These are phyloP conservation scores for Ajuga reptans DNA, from an alignment of 305 asterid genomes.

Conservation along the genomic window DNA sequence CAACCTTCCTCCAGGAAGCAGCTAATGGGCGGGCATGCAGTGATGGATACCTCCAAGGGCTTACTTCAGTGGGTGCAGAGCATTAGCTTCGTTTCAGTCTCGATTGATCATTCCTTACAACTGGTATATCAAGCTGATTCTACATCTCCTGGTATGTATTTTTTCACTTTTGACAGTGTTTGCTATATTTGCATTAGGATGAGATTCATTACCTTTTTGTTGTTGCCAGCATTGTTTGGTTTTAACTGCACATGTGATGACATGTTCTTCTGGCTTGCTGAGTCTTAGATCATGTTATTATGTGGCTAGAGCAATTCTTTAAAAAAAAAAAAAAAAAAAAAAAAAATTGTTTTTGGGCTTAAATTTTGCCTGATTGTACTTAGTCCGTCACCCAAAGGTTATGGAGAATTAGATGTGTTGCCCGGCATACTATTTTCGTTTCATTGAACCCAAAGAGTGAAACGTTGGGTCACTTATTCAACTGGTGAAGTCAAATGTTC, in stretches of 20 bases:
- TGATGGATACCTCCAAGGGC: constrained; percentile 76
- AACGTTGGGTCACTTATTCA: background rate
- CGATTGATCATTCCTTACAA: constrained; percentile 88
- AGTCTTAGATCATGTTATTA: background rate
- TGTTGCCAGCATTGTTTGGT: background rate
- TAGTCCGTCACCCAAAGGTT: background rate
- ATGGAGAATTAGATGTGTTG: background rate
- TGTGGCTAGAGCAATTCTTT: background rate
- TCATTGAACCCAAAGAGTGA: background rate
- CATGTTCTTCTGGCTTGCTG: background rate
- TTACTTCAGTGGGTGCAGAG: constrained; percentile 93
- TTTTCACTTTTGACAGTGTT: background rate
- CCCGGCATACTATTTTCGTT: no score
- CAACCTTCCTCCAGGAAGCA: constrained; percentile 85
- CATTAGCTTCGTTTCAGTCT: constrained; percentile 80
- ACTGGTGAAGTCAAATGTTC: background rate
- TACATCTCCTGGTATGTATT: constrained; percentile 50
- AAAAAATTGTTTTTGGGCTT: background rate
- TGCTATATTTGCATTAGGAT: background rate
- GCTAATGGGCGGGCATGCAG: constrained; percentile 62
- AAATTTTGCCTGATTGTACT: background rate
- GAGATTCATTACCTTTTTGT: background rate
- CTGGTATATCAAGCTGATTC: constrained; percentile 78
- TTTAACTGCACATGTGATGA: background rate
- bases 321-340: background rate